Evolutionary conservation across 129 eudicot species (phyloP), one percentile per base, ranked within the genome.

Genomic region (Chrysanthemum lavandulifolium): DNA sequence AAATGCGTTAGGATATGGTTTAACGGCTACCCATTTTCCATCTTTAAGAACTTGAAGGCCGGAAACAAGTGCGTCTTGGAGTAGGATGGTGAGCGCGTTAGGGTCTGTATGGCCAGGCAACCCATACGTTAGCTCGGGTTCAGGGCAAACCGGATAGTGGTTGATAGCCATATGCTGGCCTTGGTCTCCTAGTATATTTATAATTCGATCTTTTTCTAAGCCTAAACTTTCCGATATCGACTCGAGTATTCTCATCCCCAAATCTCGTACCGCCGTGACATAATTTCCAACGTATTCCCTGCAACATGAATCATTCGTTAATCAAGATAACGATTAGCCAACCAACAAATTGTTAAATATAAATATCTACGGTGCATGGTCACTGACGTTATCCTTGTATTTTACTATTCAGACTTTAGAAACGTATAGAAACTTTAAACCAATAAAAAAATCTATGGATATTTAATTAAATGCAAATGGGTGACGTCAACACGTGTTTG

Each of bases 81-180:
- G 93, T 14, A 91, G 96, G 57, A 91, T 91, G 23, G 97, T 91
- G 51, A 91, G 96, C 5, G 96, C 86, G 59, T 91, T 86, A 1
- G 96, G 97, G 72, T 91, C 97, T 0, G 97, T 91, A 18, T 91
- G 97, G 14, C 82, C 93, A 0, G 96, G 97, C 75, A 91, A 81
- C 18, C 97, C 97, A 21, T 76, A 91, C 0, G 97, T 91, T 23
- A 91, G 77, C 74, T 91, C 97, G 7, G 97, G 97, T 45, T 91
- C 75, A 0, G 97, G 97, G 57, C 96, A 91, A 13, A 79, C 79
- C 0, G 97, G 97, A 48, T 91, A 91, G 53, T 78, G 88, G 73
- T 91, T 91, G 29, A 91, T 79, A 8, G 97, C 97, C 97, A 91
- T 91, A 8, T 91, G 97, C 36, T 88, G 97, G 4, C 95, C 97